Conservation (phyloP, 768 basidiomycete species). For the Collybia sp. region DNA sequence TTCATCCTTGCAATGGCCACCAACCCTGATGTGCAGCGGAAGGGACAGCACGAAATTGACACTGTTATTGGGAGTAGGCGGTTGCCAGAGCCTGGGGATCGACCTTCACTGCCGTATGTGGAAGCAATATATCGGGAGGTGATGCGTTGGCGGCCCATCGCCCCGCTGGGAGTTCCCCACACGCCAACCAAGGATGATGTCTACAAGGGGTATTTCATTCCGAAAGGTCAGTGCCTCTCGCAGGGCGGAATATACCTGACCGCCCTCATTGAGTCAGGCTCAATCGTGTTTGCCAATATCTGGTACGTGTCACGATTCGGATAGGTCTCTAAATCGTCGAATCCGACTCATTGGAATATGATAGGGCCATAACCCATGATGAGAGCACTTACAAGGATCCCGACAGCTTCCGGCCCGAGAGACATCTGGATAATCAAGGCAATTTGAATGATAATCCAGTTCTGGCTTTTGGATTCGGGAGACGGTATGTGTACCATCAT, state of each 20-base stretch:
- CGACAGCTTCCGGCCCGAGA: background rate
- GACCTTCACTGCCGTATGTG: slow-evolving; percentile 10
- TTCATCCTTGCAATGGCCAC: slow-evolving; percentile 24
- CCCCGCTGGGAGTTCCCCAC: background rate
- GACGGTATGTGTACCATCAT: background rate
- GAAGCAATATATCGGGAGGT: slow-evolving; percentile 10
- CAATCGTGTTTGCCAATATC: slow-evolving; percentile 5
- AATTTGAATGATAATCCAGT: background rate
- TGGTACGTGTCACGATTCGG: slow-evolving; percentile 1
- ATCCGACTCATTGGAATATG: background rate
- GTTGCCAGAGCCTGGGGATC: slow-evolving; percentile 10
- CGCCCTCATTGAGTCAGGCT: slow-evolving; percentile 3
- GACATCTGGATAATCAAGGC: background rate
- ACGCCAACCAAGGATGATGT: background rate
- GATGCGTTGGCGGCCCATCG: background rate
- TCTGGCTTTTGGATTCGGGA: background rate
- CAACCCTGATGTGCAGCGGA: slow-evolving; percentile 20
- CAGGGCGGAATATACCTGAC: background rate
- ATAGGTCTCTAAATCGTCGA: background rate
- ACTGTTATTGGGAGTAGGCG: slow-evolving; percentile 17
- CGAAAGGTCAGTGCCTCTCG: background rate
- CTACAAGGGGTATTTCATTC: background rate
- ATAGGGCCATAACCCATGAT: background rate
- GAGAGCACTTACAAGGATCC: background rate
- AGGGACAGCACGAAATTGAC: slow-evolving; percentile 27